phyloP scores from a whole-genome alignment of 2,329 filamentous ascomycete species.

The Zasmidium citrigriseum region DNA sequence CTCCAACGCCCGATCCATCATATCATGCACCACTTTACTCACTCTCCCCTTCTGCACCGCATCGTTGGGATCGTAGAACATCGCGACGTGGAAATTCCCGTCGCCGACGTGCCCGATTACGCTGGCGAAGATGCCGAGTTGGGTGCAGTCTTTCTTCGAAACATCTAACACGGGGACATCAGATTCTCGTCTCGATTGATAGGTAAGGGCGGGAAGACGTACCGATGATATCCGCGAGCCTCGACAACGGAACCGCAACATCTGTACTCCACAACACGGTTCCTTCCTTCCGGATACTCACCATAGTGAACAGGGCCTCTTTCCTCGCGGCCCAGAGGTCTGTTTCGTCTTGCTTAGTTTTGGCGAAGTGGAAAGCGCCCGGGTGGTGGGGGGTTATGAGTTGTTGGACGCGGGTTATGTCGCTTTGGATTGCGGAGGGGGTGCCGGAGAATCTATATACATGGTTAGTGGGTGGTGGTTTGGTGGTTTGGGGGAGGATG shows the following conservation, averaged over 20 bases:
- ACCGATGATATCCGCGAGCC: slow-evolving; percentile 61
- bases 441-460: slow-evolving; percentile 85
- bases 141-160: slow-evolving; percentile 86
- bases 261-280: slow-evolving; percentile 64
- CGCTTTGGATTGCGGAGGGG: slow-evolving; percentile 72
- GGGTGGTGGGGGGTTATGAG: slow-evolving; percentile 56
- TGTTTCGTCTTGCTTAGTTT: slow-evolving; percentile 19
- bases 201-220: not conserved
- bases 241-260: slow-evolving; percentile 62
- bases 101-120: slow-evolving; percentile 90
- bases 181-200: not conserved
- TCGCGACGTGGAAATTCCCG: slow-evolving; percentile 91
- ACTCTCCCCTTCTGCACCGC: slow-evolving; percentile 73
- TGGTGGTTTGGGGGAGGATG: not conserved
- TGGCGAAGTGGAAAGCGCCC: slow-evolving; percentile 22
- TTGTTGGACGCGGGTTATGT: slow-evolving; percentile 67
- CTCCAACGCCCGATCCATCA: slow-evolving; percentile 85
- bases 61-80: slow-evolving; percentile 77
- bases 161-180: slow-evolving; percentile 54
- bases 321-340: slow-evolving; percentile 62
- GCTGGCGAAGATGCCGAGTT: slow-evolving; percentile 81
- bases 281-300: slow-evolving; percentile 56
- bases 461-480: no score
- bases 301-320: slow-evolving; percentile 62
- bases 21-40: slow-evolving; percentile 77